These are phyloP conservation scores for Xylogone sp. DNA, from an alignment of 2,329 filamentous ascomycete genomes.

Conservation along the genomic window DNA sequence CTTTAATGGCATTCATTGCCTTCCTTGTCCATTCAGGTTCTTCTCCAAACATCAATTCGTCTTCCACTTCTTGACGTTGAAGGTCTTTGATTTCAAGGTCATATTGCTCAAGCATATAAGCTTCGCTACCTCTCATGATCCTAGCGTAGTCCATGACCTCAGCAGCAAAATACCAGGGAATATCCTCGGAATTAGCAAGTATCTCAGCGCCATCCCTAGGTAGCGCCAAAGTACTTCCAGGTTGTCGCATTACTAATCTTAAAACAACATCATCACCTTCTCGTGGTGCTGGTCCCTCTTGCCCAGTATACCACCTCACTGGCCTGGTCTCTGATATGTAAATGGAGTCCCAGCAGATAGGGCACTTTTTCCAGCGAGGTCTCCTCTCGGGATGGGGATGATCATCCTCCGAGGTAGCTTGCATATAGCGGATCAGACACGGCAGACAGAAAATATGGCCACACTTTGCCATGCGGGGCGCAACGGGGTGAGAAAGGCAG, in stretches of 20 bases:
- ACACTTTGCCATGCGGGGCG: conserved; percentile 93
- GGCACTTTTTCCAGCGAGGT: conserved; percentile 87
- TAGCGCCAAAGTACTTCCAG: conserved; percentile 80
- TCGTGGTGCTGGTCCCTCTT: conserved; percentile 75
- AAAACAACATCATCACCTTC: conserved; percentile 89
- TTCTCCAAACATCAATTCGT: conserved; percentile 87
- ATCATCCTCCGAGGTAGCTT: conserved; percentile 64
- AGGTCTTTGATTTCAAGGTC: conserved; percentile 75
- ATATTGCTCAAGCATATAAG: conserved; percentile 81
- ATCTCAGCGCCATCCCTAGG: conserved; percentile 75
- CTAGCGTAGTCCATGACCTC: conserved; percentile 93
- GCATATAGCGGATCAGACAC: conserved; percentile 94
- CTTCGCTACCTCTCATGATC: conserved; percentile 88
- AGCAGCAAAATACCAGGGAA: conserved; percentile 93
- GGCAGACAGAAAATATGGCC: conserved; percentile 96
- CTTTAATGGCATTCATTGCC: conserved; percentile 69
- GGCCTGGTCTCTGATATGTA: conserved; percentile 87
- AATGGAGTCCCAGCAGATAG: conserved; percentile 91
- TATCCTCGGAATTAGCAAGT: conserved; percentile 65
- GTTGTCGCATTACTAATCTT: conserved; percentile 75
- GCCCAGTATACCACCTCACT: conserved; percentile 85
- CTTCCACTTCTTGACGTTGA: conserved; percentile 74
- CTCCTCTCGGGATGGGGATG: conserved; percentile 61
- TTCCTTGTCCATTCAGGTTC: conserved; percentile 90
- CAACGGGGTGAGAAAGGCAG: conserved; percentile 87